Evolutionary conservation across 768 basidiomycete genomes (phyloP).

Genomic region (Tulasnella sp.): DNA sequence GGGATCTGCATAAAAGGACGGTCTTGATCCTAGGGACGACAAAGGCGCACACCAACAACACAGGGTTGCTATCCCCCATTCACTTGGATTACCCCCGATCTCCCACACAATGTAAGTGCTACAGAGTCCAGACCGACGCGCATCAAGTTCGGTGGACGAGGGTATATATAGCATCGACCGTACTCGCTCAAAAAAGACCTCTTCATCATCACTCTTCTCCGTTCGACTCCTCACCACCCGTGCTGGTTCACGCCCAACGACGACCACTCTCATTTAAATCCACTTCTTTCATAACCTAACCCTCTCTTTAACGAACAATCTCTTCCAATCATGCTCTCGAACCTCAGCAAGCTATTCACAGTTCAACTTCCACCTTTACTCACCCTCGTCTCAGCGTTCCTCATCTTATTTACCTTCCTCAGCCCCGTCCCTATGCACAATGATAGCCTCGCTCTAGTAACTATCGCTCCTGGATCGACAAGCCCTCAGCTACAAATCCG

Average conservation of each 20-base stretch:
- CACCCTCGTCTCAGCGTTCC: slow-evolving; percentile 15
- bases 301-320: background rate
- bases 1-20: no score
- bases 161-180: no score
- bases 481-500: background rate
- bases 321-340: slow-evolving; percentile 15
- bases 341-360: slow-evolving; percentile 15
- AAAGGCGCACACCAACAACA: no score
- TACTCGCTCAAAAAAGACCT: no score
- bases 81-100: no score
- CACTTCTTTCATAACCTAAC: background rate
- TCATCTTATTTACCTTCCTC: slow-evolving; percentile 14
- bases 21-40: no score
- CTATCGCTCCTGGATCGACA: slow-evolving; percentile 5
- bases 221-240: background rate
- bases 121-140: no score
- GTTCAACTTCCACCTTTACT: slow-evolving; percentile 16
- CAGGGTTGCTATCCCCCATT: no score
- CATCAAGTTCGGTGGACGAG: no score
- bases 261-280: background rate
- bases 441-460: background rate
- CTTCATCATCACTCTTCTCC: no score
- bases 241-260: background rate
- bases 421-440: slow-evolving; percentile 10
- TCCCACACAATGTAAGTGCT: no score